Percentiles rank a stretch among this genome's conserved stretches.
phyloP scores from a whole-genome alignment of 2,329 filamentous ascomycete genomes.

The Exophiala sideris region DNA sequence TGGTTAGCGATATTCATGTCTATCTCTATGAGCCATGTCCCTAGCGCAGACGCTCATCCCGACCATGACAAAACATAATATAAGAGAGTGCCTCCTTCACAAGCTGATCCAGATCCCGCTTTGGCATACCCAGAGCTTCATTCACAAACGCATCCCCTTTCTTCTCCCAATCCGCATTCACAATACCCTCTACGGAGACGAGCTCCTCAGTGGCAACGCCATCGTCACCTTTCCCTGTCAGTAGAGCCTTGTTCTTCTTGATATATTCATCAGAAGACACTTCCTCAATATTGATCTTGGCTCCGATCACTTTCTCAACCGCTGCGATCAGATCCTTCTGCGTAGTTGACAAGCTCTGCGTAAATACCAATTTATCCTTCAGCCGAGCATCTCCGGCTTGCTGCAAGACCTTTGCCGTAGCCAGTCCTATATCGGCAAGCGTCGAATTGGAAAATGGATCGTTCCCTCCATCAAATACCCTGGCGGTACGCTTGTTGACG shows the following conservation, averaged over 20 bases:
- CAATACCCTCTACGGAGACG: conserved; percentile 6
- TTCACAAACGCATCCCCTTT: conserved; percentile 14
- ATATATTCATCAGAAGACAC: not conserved
- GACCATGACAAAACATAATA: too few species aligned
- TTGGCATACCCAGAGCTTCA: not conserved
- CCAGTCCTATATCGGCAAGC: conserved; percentile 5
- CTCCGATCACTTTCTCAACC: not conserved
- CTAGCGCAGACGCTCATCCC: too few species aligned
- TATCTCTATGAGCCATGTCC: too few species aligned
- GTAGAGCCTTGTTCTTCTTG: not conserved
- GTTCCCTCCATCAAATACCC: conserved; percentile 9
- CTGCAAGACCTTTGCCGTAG: conserved; percentile 3
- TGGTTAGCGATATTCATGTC: too few species aligned
- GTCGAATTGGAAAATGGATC: conserved; percentile 4
- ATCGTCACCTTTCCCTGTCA: not conserved
- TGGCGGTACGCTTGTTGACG: conserved; percentile 1
- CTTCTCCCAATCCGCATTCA: conserved; percentile 8
- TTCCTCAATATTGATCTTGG: not conserved
- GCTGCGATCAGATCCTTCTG: not conserved
- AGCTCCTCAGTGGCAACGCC: conserved; percentile 6
- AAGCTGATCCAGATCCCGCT: not conserved
- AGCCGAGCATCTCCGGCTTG: not conserved
- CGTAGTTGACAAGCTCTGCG: not conserved
- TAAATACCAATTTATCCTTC: conserved; percentile 3
- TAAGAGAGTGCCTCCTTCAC: conserved; percentile 1